Evolutionary conservation across 257 asterid species (phyloP), one percentile per base, ranked within the genome.

Genomic region (Knoxia roxburghii): DNA sequence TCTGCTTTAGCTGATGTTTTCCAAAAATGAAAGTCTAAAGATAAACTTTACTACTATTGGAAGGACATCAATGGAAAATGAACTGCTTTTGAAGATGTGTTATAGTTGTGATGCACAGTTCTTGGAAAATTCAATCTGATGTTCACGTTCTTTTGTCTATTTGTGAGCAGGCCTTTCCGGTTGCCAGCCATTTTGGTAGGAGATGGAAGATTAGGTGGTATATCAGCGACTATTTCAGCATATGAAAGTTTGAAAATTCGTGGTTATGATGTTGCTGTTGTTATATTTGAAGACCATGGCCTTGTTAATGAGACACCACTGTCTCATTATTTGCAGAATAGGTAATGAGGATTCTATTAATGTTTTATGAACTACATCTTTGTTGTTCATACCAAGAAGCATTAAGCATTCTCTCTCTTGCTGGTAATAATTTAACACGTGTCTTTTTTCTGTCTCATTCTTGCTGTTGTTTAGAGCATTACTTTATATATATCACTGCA

Each of bases 171-270:
- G 70, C 93, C 97, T 71, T 88, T 90, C 76, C 95, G 99, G 58
- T 79, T 94, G 67, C 99, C 97, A 30, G 96, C 89, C 50, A 75
- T 94, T 83, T 88, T 94, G 67, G 99, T 94, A 21, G 99, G 99
- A 61, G 97, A 94, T 87, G 97, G 99, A 67, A 79, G 85, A 52
- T 75, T 90, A 77, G 99, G 99, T 78, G 99, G 99, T 64, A 90
- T 94, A 73, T 90, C 99, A 7, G 99, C 91, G 79, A 94, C 99
- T 40, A 90, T 94, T 74, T 94, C 99, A 70, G 96, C 96, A 41
- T 90, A 88, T 79, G 99, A 94, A 81, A 87, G 88, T 67, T 69
- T 90, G 71, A 88, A 75, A 80, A 86, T 94, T 65, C 95, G 99
- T 48, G 99, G 99, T 57, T 94, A 88, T 57, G 97, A 94, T 70